Base-by-base conservation (phyloP, 805 yeast genomes). In the Ogataea zsoltii region DNA sequence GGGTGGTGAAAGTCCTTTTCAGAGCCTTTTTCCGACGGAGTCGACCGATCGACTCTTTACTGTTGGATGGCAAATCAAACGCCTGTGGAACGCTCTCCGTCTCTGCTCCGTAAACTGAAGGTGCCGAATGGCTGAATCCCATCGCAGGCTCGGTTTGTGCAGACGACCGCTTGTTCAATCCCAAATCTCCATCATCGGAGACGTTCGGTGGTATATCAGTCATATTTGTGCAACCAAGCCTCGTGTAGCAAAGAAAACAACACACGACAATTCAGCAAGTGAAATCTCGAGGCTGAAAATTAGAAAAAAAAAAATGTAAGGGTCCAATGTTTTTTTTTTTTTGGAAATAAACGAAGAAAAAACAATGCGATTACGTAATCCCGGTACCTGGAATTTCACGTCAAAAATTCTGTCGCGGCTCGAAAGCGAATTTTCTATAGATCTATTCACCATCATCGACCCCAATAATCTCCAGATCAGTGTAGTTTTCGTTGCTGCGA, bases 401-500 rank as follows among this genome's bases (percentile, higher is more conserved):
- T 6, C 25, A 21, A 21, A 21, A 21, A 6, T 6, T 9, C 9
- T 21, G 25, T 21, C 25, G 25, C 25, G 25, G 7, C n/a, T n/a
- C n/a, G n/a, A 25, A 25, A 11, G 13, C 31, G 6, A n/a, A n/a
- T 4, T 28, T 13, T 28, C 5, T 28, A 12, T 11, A 28, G 10
- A 31, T 14, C 33, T 31, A 31, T 11, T 9, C 11, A 31, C 11
- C 25, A 7, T 9, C 16, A 4, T 18, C 25, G 3, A 13, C 19
- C 2, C 32, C 31, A 17, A 26, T 19, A n/a, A 37, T 26, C 23
- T 37, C 40, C 14, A 62, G 33, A 46, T 62, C 65, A 1, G 45
- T 36, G 32, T 41, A 38, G n/a, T 45, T 44, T 5, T 69, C 76
- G 9, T 69, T 76, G 48, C 78, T 76, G 14, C 71, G 68, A 7